Percentiles rank a stretch among this genome's conserved stretches.
These are phyloP conservation scores for Trametes elegans DNA, from an alignment of 768 basidiomycete species.

Conservation along the genomic window DNA sequence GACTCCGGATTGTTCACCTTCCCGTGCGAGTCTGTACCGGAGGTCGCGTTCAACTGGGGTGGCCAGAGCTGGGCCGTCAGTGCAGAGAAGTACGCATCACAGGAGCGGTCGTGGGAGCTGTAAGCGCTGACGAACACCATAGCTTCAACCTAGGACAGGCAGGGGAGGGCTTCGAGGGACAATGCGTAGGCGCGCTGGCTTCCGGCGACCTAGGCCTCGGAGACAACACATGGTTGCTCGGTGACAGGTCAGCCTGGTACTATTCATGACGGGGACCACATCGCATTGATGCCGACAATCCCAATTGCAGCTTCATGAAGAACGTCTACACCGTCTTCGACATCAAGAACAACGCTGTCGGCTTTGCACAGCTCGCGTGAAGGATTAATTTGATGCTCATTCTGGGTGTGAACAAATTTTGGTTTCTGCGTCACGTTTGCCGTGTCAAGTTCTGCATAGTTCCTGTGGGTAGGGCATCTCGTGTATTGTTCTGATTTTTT, in stretches of 20 bases:
- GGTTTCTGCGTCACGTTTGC: too few relatives aligned
- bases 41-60: conserved; percentile 32
- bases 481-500: too few relatives aligned
- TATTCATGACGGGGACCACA: neutral
- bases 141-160: conserved; percentile 20
- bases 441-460: too few relatives aligned
- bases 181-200: conserved; percentile 5
- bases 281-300: neutral
- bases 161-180: neutral
- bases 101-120: neutral
- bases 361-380: conserved; percentile 1
- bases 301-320: neutral
- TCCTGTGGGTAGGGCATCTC: too few relatives aligned
- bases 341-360: conserved; percentile 9
- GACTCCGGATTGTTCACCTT: conserved; percentile 27
- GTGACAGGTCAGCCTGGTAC: conserved; percentile 11
- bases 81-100: conserved; percentile 4
- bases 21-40: conserved; percentile 20
- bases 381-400: too few relatives aligned
- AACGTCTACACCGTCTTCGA: conserved; percentile 22
- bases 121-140: conserved; percentile 16
- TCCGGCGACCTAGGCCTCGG: neutral
- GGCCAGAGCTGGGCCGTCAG: conserved; percentile 26
- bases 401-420: too few relatives aligned
- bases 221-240: conserved; percentile 10